Evolutionary conservation across 2,329 filamentous ascomycete species (phyloP).

Genomic region (Colletotrichum karsti): DNA sequence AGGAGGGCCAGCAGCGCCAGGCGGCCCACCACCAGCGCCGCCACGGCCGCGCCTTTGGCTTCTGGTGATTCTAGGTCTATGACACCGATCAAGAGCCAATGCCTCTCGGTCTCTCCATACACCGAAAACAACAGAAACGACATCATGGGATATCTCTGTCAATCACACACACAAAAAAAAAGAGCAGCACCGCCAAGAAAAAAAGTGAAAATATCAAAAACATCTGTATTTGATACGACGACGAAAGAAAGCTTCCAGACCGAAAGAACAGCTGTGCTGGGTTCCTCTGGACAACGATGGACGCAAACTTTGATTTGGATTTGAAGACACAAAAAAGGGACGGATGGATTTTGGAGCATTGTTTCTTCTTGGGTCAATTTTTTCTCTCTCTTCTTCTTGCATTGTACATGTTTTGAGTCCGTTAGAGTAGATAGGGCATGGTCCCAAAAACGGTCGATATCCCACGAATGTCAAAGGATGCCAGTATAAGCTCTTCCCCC

Average conservation of each 20-base stretch:
- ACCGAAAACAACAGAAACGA: not conserved
- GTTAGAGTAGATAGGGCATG: constrained; percentile 18
- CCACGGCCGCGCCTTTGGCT: constrained; percentile 9
- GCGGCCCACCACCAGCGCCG: not conserved
- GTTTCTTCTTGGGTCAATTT: not conserved
- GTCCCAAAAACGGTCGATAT: constrained; percentile 25
- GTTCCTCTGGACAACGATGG: not conserved
- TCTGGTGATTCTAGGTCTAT: not conserved
- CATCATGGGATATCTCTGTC: constrained; percentile 10
- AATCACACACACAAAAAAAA: not conserved
- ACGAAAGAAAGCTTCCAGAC: not conserved
- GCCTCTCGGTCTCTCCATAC: not conserved
- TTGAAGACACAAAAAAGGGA: not conserved
- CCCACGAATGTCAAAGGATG: constrained; percentile 22
- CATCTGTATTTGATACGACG: constrained; percentile 2
- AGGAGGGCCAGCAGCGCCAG: not conserved
- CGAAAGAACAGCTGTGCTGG: constrained; percentile 15
- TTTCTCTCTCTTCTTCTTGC: not conserved
- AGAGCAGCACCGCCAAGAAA: not conserved
- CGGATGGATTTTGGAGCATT: not conserved
- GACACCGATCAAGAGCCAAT: too few species aligned
- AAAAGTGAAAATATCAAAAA: not conserved
- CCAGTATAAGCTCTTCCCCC: not conserved
- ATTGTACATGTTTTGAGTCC: constrained; percentile 3
- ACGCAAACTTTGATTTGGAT: not conserved